Conservation (phyloP, 352 stramenopile genomes). For the Hyaloperonospora brassicae region DNA sequence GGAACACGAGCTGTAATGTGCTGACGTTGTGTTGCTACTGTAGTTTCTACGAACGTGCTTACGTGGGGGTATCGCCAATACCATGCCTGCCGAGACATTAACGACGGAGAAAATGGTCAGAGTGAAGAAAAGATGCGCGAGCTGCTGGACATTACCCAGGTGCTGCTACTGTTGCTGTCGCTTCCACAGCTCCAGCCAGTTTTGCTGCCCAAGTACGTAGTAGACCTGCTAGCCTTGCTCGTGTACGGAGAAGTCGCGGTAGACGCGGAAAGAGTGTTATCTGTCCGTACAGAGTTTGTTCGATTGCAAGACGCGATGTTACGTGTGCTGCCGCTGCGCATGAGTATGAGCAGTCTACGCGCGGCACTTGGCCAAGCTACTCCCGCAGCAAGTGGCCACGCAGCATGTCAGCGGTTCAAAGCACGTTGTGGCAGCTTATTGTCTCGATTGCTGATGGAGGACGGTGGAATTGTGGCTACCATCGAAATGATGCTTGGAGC, state of each 20-base stretch:
- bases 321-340: conserved; percentile 43
- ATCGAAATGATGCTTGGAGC: conserved; percentile 74
- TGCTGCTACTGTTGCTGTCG: conserved; percentile 51
- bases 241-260: conserved; percentile 39
- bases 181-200: conserved; percentile 73
- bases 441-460: conserved; percentile 52
- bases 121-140: conserved; percentile 16
- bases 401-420: conserved; percentile 44
- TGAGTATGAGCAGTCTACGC: conserved; percentile 71
- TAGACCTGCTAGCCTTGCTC: conserved; percentile 65
- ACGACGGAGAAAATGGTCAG: conserved; percentile 3
- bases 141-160: conserved; percentile 36
- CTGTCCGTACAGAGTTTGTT: conserved; percentile 28
- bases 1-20: not conserved
- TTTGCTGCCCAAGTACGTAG: conserved; percentile 67
- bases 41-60: conserved; percentile 53
- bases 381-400: conserved; percentile 8
- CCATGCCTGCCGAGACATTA: conserved; percentile 3
- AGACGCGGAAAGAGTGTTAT: conserved; percentile 11
- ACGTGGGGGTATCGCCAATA: conserved; percentile 31
- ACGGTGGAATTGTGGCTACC: conserved; percentile 65
- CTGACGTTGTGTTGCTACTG: conserved; percentile 10
- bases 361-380: conserved; percentile 47
- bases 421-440: conserved; percentile 49
- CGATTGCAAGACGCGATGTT: conserved; percentile 37